Evolutionary conservation across 108 stramenopile species (phyloP).

Genomic region (Fragilaria radians): DNA sequence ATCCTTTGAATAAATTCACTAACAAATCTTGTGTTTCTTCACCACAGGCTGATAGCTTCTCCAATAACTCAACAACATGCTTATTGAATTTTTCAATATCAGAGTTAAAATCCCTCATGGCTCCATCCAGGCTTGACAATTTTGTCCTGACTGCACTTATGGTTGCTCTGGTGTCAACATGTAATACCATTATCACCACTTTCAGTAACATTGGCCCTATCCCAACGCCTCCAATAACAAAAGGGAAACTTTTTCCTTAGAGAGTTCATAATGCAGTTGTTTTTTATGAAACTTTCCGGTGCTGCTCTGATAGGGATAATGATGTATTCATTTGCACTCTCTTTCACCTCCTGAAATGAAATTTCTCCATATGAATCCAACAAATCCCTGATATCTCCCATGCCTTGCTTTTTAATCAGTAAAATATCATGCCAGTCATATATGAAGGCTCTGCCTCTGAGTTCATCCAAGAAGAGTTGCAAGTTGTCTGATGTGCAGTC

Average conservation of each 20-base stretch:
- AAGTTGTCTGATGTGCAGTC: background rate
- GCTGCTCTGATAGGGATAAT: background rate
- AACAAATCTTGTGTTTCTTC: constrained; percentile 7
- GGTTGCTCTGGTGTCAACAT: constrained; percentile 19
- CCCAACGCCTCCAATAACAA: background rate
- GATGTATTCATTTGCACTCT: background rate
- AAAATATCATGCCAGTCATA: constrained; percentile 1
- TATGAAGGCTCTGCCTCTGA: background rate
- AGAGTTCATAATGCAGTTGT: constrained; percentile 7
- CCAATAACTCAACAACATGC: constrained; percentile 8
- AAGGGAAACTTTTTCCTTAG: background rate
- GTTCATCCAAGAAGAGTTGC: constrained; percentile 2
- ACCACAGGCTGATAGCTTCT: constrained; percentile 16
- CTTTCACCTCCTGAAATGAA: background rate
- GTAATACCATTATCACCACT: constrained; percentile 9
- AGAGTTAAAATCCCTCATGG: constrained; percentile 13
- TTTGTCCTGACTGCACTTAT: constrained; percentile 5
- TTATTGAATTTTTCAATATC: constrained; percentile 29
- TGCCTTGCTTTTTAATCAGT: background rate
- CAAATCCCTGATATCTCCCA: background rate
- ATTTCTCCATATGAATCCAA: background rate
- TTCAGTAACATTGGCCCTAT: constrained; percentile 13
- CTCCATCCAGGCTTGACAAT: constrained; percentile 10
- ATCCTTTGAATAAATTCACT: constrained; percentile 24
- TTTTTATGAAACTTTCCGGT: constrained; percentile 9